Evolutionary conservation across 176 grass and related monocot genomes (phyloP), one percentile per base, ranked within the genome.

Genomic region (Poa annua): DNA sequence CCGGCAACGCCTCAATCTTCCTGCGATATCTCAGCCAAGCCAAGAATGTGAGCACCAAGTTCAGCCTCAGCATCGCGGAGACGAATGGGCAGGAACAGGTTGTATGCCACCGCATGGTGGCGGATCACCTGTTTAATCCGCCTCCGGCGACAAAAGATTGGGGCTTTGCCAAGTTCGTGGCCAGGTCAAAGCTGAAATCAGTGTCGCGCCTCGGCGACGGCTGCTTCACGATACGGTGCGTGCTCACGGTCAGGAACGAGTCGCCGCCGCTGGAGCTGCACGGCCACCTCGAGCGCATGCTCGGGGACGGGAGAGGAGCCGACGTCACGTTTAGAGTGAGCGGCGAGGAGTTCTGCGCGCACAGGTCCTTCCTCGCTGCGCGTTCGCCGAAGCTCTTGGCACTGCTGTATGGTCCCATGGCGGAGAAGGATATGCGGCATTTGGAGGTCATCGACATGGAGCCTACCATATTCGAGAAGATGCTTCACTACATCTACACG

Each of bases 401-500:
- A 2, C 41, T 2, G 2, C 41, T 42, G 9, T 42, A 10, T 42
- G 41, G 41, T 42, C 41, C 7, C 1, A 42, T 42, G 41, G 41
- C 41, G 2, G 41, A 45, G 44, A 45, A 45, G 44, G 44, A 45
- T 12, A 45, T 12, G 44, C 44, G 2, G 0, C 35, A 41, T 13
- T 33, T 67, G 33, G 20, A 22, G 79, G n/a, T 82, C 20, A 6
- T 9, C 7, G 78, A 20, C 29, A 81, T 87, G 35, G 62, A 81
- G 36, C 78, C 45, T 42, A 22, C 16, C 10, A 29, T 77, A 33
- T 87, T 87, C 10, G 14, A 82, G 59, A 20, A n/a, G n/a, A 51
- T 87, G 0, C 77, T 86, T 13, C 56, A 22, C 65, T 86, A 78
- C 34, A 17, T 85, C 59, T 85, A 78, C 74, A 56, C 44, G 15